phyloP scores from a whole-genome alignment of 2,329 filamentous ascomycete genomes.

The Colletotrichum tofieldiae region DNA sequence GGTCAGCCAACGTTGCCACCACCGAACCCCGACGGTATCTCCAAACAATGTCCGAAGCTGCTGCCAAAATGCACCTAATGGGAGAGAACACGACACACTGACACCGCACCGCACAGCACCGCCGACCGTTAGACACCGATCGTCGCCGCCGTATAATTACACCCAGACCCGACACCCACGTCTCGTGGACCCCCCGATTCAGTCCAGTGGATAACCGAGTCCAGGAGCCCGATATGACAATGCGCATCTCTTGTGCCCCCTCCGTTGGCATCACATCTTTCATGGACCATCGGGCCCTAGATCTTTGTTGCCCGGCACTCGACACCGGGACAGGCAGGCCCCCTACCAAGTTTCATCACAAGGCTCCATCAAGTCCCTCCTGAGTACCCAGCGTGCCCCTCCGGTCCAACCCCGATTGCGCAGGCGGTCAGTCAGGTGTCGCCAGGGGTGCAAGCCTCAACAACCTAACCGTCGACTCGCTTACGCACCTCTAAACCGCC shows the following conservation, averaged over 20 bases:
- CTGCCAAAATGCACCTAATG: slow-evolving; percentile 4
- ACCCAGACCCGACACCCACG: slow-evolving; percentile 36
- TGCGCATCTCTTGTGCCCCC: slow-evolving; percentile 17
- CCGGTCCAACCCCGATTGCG: slow-evolving; percentile 19
- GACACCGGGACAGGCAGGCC: slow-evolving; percentile 9
- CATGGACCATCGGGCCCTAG: slow-evolving; percentile 25
- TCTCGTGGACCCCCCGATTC: slow-evolving; percentile 9
- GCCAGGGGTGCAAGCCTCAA: slow-evolving; percentile 41
- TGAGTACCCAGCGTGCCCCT: slow-evolving; percentile 17
- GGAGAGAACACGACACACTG: slow-evolving; percentile 16
- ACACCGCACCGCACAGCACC: slow-evolving; percentile 26
- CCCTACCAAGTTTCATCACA: not conserved
- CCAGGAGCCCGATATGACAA: slow-evolving; percentile 25
- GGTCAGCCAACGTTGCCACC: slow-evolving; percentile 34
- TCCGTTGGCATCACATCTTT: slow-evolving; percentile 29
- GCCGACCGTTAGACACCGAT: slow-evolving; percentile 32
- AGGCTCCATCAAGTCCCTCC: slow-evolving; percentile 19
- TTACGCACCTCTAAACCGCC: slow-evolving; percentile 41
- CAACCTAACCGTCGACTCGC: slow-evolving; percentile 41
- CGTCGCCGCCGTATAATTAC: slow-evolving; percentile 30
- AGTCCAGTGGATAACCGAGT: not conserved
- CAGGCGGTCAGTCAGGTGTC: slow-evolving; percentile 34
- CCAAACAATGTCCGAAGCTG: slow-evolving; percentile 37
- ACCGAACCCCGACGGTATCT: slow-evolving; percentile 40
- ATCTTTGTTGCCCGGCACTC: slow-evolving; percentile 25